Conservation (phyloP, 2,329 filamentous ascomycete genomes). For the Neofusicoccum ribis region DNA sequence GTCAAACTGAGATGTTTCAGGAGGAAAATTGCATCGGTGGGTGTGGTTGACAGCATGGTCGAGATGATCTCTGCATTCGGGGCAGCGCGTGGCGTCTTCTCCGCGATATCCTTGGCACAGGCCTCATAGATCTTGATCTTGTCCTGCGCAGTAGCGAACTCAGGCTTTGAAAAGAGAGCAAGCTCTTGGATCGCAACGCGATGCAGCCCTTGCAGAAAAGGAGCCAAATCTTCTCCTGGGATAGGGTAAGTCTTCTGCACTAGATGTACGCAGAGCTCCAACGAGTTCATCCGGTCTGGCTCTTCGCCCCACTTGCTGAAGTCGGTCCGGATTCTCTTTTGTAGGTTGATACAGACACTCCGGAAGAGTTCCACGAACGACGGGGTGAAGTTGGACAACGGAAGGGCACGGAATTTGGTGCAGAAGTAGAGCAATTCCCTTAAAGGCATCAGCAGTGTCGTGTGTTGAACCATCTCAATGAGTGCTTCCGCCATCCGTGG, state of each 20-base stretch:
- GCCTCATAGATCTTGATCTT: slow-evolving; percentile 63
- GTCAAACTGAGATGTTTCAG: slow-evolving; percentile 29
- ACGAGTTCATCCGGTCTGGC: slow-evolving; percentile 41
- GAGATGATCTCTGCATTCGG: slow-evolving; percentile 69
- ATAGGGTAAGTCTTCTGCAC: slow-evolving; percentile 72
- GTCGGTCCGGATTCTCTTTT: slow-evolving; percentile 16
- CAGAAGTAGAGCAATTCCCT: slow-evolving; percentile 64
- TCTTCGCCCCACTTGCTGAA: slow-evolving; percentile 20
- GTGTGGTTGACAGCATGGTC: neutral
- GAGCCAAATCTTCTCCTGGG: slow-evolving; percentile 53
- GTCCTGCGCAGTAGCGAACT: slow-evolving; percentile 55
- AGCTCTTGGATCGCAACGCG: slow-evolving; percentile 64
- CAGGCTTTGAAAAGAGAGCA: slow-evolving; percentile 55
- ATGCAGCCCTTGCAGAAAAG: slow-evolving; percentile 64
- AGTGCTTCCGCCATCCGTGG: slow-evolving; percentile 81
- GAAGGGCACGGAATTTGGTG: slow-evolving; percentile 59
- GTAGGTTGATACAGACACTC: neutral
- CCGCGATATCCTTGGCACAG: slow-evolving; percentile 68
- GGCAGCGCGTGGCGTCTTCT: slow-evolving; percentile 63
- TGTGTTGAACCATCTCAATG: slow-evolving; percentile 62
- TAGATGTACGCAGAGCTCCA: slow-evolving; percentile 63
- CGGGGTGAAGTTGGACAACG: slow-evolving; percentile 32
- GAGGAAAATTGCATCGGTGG: slow-evolving; percentile 28
- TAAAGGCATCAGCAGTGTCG: slow-evolving; percentile 46
- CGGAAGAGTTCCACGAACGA: slow-evolving; percentile 35